A percentile compares a stretch with the other conserved stretches of the same genome.
phyloP scores from a whole-genome alignment of 441 rosid genomes.

The Melastoma candidum region DNA sequence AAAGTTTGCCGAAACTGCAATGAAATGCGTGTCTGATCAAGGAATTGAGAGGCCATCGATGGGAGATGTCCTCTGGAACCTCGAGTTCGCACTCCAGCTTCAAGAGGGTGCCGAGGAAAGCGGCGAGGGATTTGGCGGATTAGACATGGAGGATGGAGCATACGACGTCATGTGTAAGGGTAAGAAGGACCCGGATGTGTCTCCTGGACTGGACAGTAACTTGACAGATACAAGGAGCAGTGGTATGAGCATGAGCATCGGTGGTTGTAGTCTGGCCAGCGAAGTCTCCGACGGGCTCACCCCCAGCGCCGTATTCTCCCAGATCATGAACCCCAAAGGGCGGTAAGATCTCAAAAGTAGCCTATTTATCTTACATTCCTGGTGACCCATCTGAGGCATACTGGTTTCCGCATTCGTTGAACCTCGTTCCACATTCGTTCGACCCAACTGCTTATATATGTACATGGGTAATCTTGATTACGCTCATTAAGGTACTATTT shows the following conservation, averaged over 20 bases:
- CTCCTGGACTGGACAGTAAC: conserved; percentile 1
- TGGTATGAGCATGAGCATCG: conserved; percentile 9
- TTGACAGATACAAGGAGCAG: conserved; percentile 6
- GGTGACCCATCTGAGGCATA: too few relatives aligned
- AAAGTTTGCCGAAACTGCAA: conserved; percentile 8
- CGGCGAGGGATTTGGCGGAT: conserved; percentile 1
- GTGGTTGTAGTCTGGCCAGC: conserved; percentile 9
- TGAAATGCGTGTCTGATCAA: conserved; percentile 6
- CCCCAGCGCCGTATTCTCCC: conserved; percentile 12
- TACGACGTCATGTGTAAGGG: conserved; percentile 6
- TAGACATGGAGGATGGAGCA: background rate
- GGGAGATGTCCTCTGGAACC: conserved; percentile 14
- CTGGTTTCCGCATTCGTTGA: too few relatives aligned
- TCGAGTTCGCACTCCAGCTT: conserved; percentile 11
- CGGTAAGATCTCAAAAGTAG: conserved; percentile 1
- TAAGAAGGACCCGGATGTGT: conserved; percentile 1
- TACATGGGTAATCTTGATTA: too few relatives aligned
- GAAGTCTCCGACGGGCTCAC: conserved; percentile 10
- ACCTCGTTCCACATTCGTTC: too few relatives aligned
- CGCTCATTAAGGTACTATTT: too few relatives aligned
- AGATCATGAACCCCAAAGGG: conserved; percentile 11
- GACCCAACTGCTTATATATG: too few relatives aligned
- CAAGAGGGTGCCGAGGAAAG: conserved; percentile 5
- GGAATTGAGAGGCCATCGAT: conserved; percentile 14
- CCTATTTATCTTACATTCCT: too few relatives aligned